Conservation (phyloP, 768 basidiomycete genomes). For the Gymnopilus junonius region DNA sequence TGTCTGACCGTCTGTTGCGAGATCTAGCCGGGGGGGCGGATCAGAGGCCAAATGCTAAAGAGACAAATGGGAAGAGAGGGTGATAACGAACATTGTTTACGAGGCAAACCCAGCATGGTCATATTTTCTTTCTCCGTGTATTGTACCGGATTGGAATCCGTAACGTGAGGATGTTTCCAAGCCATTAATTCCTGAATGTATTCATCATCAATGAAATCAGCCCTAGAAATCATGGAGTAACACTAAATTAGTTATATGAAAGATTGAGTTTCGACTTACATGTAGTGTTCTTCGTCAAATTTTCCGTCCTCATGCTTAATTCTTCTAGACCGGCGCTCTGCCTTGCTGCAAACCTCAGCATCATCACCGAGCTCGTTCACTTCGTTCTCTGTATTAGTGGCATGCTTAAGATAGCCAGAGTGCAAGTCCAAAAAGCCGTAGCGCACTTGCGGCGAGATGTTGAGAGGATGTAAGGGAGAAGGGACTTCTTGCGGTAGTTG, state of each 20-base stretch:
- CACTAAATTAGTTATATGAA: not conserved
- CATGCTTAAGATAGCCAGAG: constrained; percentile 76
- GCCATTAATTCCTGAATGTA: constrained; percentile 70
- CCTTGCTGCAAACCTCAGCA: constrained; percentile 57
- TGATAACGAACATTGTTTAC: constrained; percentile 52
- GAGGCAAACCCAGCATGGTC: constrained; percentile 61
- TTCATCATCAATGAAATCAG: constrained; percentile 79
- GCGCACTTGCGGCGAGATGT: constrained; percentile 45
- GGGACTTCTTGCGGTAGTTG: constrained; percentile 69
- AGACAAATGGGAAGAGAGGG: not conserved
- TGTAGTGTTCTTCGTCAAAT: constrained; percentile 86
- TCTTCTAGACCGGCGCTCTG: constrained; percentile 58
- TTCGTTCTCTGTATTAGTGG: constrained; percentile 78
- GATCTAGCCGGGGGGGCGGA: constrained; percentile 47
- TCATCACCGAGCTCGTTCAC: constrained; percentile 77
- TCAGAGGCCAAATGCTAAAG: not conserved
- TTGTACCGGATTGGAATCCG: constrained; percentile 38
- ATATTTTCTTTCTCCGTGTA: constrained; percentile 78
- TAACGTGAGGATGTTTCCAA: constrained; percentile 65
- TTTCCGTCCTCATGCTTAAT: constrained; percentile 71
- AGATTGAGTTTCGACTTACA: constrained; percentile 47
- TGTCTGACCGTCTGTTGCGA: constrained; percentile 58
- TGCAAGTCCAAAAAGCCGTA: constrained; percentile 84
- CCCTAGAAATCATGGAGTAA: constrained; percentile 49
- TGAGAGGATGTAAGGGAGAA: constrained; percentile 39